These are phyloP conservation scores for Candida palmyrensis DNA, from an alignment of 805 yeast genomes.

Conservation along the genomic window DNA sequence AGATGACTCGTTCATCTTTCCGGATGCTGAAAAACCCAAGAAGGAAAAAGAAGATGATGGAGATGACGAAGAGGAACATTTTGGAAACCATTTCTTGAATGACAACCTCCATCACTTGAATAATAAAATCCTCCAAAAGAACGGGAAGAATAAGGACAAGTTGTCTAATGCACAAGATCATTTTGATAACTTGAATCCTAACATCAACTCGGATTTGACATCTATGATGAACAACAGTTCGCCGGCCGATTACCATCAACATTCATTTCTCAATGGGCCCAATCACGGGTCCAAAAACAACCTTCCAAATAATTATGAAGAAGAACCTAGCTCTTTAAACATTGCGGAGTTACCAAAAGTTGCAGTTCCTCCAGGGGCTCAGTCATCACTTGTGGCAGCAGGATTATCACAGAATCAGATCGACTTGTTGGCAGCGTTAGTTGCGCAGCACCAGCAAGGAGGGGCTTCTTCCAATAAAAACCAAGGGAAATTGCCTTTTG, in stretches of 20 bases:
- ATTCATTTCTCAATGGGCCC: no score
- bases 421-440: slow-evolving; percentile 65
- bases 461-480: background rate
- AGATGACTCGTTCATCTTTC: slow-evolving; percentile 73
- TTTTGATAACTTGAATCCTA: slow-evolving; percentile 3
- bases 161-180: background rate
- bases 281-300: slow-evolving; percentile 6
- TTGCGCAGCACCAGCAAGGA: slow-evolving; percentile 58
- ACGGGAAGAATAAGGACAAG: background rate
- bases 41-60: slow-evolving; percentile 12
- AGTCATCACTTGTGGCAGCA: slow-evolving; percentile 53
- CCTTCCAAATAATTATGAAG: background rate
- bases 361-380: slow-evolving; percentile 71
- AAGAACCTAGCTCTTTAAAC: no score
- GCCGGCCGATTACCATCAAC: no score
- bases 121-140: background rate
- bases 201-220: slow-evolving; percentile 2
- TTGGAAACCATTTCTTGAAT: slow-evolving; percentile 1
- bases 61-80: slow-evolving; percentile 4
- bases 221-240: slow-evolving; percentile 2
- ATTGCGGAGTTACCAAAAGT: slow-evolving; percentile 50
- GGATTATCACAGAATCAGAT: slow-evolving; percentile 69
- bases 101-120: slow-evolving; percentile 6
- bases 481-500: background rate
- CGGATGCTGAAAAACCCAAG: slow-evolving; percentile 72